Conservation (phyloP, 352 stramenopile species). For the Elongisporangium anandrum region DNA sequence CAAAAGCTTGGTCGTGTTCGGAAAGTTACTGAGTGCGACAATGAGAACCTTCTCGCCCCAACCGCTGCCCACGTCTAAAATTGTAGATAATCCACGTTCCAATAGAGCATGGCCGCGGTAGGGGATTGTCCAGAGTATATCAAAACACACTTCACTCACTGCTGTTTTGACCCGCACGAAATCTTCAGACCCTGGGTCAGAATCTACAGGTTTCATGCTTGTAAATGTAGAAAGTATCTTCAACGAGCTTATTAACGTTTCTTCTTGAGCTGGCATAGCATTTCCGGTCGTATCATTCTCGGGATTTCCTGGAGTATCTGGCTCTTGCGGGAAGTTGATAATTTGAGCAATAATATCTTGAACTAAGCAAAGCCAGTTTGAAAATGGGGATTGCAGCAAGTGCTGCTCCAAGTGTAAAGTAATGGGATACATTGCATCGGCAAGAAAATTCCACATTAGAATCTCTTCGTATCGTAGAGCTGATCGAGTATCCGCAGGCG, state of each 20-base stretch:
- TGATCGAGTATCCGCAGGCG: not conserved
- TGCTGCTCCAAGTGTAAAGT: not conserved
- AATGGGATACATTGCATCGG: not conserved
- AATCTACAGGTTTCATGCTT: not conserved
- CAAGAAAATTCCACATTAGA: not conserved
- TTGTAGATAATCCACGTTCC: constrained; percentile 3
- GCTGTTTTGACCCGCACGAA: not conserved
- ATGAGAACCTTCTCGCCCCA: constrained; percentile 12
- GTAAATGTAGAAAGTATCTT: not conserved
- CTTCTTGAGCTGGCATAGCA: not conserved
- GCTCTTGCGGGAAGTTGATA: not conserved
- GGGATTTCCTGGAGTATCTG: not conserved
- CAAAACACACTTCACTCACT: constrained; percentile 3
- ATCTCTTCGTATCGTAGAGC: not conserved
- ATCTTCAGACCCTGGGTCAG: not conserved
- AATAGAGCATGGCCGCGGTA: constrained; percentile 2
- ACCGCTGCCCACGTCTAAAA: constrained; percentile 10
- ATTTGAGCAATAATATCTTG: not conserved
- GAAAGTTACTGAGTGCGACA: constrained; percentile 10
- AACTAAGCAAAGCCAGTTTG: not conserved
- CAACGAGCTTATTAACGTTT: not conserved
- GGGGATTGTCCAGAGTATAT: constrained; percentile 1
- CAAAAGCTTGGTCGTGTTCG: constrained; percentile 17
- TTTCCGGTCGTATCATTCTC: not conserved
- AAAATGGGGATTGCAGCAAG: not conserved